Conservation (phyloP, 352 stramenopile species). For the Phytophthora chlamydospora region DNA sequence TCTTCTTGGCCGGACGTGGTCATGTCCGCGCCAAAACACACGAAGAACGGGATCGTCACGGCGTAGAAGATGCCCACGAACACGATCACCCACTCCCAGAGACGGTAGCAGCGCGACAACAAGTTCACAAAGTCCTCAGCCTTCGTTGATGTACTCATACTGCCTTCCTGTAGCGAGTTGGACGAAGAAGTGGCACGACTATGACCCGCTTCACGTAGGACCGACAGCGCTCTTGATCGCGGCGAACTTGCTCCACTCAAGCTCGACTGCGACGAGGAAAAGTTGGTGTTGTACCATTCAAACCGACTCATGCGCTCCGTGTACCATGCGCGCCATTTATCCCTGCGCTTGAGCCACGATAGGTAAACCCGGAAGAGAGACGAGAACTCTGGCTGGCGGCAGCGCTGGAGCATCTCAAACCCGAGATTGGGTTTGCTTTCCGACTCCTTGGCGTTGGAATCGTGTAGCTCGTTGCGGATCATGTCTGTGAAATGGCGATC, state of each 20-base stretch:
- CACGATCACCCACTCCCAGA: slow-evolving; percentile 65
- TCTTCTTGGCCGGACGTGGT: slow-evolving; percentile 8
- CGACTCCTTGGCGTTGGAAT: slow-evolving; percentile 66
- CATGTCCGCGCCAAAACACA: slow-evolving; percentile 60
- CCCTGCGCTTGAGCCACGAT: slow-evolving; percentile 39
- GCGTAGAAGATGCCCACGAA: slow-evolving; percentile 63
- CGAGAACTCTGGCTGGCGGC: slow-evolving; percentile 59
- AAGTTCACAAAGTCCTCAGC: slow-evolving; percentile 64
- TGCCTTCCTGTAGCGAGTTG: slow-evolving; percentile 3
- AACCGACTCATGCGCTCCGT: slow-evolving; percentile 2
- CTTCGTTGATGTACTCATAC: slow-evolving; percentile 22
- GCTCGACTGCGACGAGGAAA: slow-evolving; percentile 11
- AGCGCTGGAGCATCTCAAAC: slow-evolving; percentile 60
- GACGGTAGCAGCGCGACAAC: slow-evolving; percentile 49
- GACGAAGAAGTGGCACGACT: not conserved
- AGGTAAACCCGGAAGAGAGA: slow-evolving; percentile 60
- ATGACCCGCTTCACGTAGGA: slow-evolving; percentile 12
- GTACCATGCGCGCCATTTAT: slow-evolving; percentile 18
- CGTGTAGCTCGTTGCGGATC: slow-evolving; percentile 57
- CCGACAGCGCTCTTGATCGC: not conserved
- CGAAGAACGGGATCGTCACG: slow-evolving; percentile 59
- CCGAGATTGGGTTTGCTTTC: slow-evolving; percentile 63
- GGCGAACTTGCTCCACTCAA: slow-evolving; percentile 1
- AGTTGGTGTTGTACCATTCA: slow-evolving; percentile 15
- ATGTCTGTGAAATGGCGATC: slow-evolving; percentile 63